A percentile compares a stretch with the other conserved stretches of the same genome.
Conservation (phyloP, 495 filamentous ascomycete genomes). For the Tuber umbilicatum region DNA sequence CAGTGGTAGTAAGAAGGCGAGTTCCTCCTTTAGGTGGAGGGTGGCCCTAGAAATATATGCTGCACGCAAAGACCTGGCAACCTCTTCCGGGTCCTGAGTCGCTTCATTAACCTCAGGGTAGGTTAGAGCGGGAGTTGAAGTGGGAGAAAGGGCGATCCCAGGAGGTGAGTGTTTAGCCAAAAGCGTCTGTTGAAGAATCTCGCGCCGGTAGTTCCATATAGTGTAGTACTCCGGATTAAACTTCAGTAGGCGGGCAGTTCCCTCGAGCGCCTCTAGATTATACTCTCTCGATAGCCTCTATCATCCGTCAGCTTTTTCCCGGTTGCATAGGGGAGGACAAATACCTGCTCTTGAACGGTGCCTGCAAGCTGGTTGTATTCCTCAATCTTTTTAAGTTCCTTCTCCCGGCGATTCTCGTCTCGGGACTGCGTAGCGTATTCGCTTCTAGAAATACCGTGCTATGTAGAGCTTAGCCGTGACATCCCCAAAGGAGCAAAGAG, state of each 20-base stretch:
- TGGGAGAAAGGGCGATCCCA: neutral
- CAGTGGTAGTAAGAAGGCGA: slow-evolving; percentile 74
- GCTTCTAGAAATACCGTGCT: slow-evolving; percentile 74
- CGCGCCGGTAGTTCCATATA: slow-evolving; percentile 89
- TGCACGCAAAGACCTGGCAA: slow-evolving; percentile 33
- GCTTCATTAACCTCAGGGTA: slow-evolving; percentile 37
- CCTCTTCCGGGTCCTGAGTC: slow-evolving; percentile 11
- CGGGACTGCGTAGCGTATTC: slow-evolving; percentile 52
- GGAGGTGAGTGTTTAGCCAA: slow-evolving; percentile 44
- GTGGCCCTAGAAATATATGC: slow-evolving; percentile 20
- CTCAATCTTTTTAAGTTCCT: slow-evolving; percentile 69
- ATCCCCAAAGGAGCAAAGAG: neutral
- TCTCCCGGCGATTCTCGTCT: slow-evolving; percentile 59
- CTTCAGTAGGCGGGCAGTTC: slow-evolving; percentile 72
- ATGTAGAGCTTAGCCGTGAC: neutral
- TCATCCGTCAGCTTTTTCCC: slow-evolving; percentile 7
- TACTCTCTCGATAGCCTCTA: slow-evolving; percentile 56
- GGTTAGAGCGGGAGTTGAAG: slow-evolving; percentile 23
- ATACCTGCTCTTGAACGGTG: slow-evolving; percentile 56
- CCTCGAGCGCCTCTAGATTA: slow-evolving; percentile 58
- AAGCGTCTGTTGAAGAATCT: slow-evolving; percentile 48
- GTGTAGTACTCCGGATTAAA: slow-evolving; percentile 98
- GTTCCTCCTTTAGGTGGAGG: slow-evolving; percentile 53
- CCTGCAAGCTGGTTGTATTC: slow-evolving; percentile 68
- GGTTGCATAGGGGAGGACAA: neutral